These are phyloP conservation scores for Malus fusca DNA, from an alignment of 306 rosid species.

Conservation along the genomic window DNA sequence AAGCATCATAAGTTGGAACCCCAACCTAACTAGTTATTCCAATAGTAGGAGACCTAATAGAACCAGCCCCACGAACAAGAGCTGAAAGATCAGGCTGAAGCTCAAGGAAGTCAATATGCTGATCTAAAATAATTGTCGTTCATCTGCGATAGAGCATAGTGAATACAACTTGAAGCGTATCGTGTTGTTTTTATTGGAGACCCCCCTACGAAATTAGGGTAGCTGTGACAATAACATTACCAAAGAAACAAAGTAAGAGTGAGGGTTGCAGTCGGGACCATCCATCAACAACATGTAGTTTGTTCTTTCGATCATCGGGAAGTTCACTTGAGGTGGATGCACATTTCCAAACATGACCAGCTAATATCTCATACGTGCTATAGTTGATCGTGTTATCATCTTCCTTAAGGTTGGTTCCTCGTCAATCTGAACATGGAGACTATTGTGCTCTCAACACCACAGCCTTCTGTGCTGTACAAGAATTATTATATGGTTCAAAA, in stretches of 20 bases:
- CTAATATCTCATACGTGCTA: too few relatives aligned
- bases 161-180: slow-evolving; percentile 65
- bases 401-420: not conserved
- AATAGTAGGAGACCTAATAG: slow-evolving; percentile 61
- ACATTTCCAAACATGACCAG: not conserved
- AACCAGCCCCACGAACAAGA: slow-evolving; percentile 33
- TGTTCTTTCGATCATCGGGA: not conserved
- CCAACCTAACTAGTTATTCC: slow-evolving; percentile 59
- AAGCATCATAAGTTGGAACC: slow-evolving; percentile 63
- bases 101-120: slow-evolving; percentile 56
- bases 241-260: not conserved
- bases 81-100: slow-evolving; percentile 47
- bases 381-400: not conserved
- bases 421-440: slow-evolving; percentile 11
- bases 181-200: slow-evolving; percentile 51
- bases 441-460: slow-evolving; percentile 10
- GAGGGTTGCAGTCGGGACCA: not conserved
- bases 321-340: not conserved
- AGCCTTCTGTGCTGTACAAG: not conserved
- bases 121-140: slow-evolving; percentile 58
- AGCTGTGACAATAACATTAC: too few relatives aligned
- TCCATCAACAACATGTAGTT: not conserved
- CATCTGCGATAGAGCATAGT: slow-evolving; percentile 40
- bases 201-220: not conserved
- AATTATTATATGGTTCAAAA: too few relatives aligned